Evolutionary conservation across 75 land plant species (phyloP), one percentile per base, ranked within the genome.

Genomic region (Azolla pinnata): DNA sequence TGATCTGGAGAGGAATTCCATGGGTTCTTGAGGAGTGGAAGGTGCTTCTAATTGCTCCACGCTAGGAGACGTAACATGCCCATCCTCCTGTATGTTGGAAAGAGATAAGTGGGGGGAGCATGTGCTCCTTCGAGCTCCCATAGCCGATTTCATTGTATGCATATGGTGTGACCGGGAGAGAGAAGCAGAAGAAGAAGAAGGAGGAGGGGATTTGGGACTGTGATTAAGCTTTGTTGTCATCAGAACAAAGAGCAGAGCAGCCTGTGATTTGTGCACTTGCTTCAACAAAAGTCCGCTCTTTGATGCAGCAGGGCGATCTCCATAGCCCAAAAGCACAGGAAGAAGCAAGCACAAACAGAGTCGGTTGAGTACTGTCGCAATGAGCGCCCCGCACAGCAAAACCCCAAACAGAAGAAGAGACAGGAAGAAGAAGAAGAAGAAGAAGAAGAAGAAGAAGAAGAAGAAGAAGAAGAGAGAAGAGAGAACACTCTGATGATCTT

Each of bases 1-100:
- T 0, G 88, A 84, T 26, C 97, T 64, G 0, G 95, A 75, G 7
- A 92, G 75, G 59, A 88, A 92, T 76, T 92, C 97, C 89, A 92
- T 88, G 19, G 95, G 86, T 79, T 92, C 97, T 7, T 68, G 73
- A 0, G 97, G 97, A 5, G 85, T 91, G 31, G 95, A 90, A 10
- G 87, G 90, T 38, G 77, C 57, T 19, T 47, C 40, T 19, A 68
- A 45, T 1, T 73, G 8, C 30, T 64, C 58, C 29, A 45, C 30
- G 28, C 46, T 32, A 4, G 76, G 74, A 67, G 67, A 67, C 30
- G 55, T 63, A 44, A 75, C 60, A 4, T 80, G 76, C 23, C 24
- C 29, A 31, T 81, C 79, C 60, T 86, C 90, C 24, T 83, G 79
- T 23, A 86, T 86, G 71, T 81, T 73, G 24, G 74, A 79, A 54